These are phyloP conservation scores for Chalciporus sp. DNA, from an alignment of 1,284 basidiomycete species.

Conservation along the genomic window DNA sequence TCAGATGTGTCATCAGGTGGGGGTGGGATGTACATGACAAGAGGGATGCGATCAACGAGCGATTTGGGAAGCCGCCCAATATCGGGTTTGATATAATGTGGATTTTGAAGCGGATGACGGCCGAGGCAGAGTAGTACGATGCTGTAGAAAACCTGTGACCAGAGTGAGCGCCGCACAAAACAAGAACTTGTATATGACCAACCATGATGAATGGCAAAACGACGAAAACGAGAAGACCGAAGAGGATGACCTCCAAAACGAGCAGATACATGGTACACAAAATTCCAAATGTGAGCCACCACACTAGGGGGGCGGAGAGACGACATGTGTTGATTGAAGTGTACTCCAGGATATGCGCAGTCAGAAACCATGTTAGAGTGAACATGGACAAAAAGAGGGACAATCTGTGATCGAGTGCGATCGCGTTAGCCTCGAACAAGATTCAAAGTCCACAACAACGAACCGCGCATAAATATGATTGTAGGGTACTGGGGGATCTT, in stretches of 20 bases:
- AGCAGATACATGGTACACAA: slow-evolving; percentile 78
- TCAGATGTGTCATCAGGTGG: slow-evolving; percentile 55
- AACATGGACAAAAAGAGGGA: slow-evolving; percentile 66
- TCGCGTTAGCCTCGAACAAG: slow-evolving; percentile 1
- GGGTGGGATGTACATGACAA: slow-evolving; percentile 80
- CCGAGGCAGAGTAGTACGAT: slow-evolving; percentile 75
- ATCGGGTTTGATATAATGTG: slow-evolving; percentile 70
- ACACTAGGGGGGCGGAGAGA: slow-evolving; percentile 69
- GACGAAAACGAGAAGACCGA: slow-evolving; percentile 74
- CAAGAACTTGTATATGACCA: slow-evolving; percentile 32
- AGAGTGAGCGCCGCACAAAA: slow-evolving; percentile 7
- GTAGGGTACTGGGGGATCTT: slow-evolving; percentile 35
- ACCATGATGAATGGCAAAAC: slow-evolving; percentile 77
- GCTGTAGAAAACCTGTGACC: slow-evolving; percentile 69
- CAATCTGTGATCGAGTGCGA: slow-evolving; percentile 42
- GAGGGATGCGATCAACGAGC: slow-evolving; percentile 73
- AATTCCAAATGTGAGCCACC: slow-evolving; percentile 81
- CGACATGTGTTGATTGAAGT: slow-evolving; percentile 73
- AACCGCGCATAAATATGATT: slow-evolving; percentile 42
- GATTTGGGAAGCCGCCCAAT: slow-evolving; percentile 70
- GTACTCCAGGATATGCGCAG: slow-evolving; percentile 75
- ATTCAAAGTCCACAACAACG: slow-evolving; percentile 17
- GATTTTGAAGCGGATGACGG: slow-evolving; percentile 73
- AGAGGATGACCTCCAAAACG: slow-evolving; percentile 69
- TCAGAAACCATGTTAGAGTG: slow-evolving; percentile 77